A percentile compares a stretch with the other conserved stretches of the same genome.
Conservation (phyloP, 768 basidiomycete genomes). For the Leccinum imitatum region DNA sequence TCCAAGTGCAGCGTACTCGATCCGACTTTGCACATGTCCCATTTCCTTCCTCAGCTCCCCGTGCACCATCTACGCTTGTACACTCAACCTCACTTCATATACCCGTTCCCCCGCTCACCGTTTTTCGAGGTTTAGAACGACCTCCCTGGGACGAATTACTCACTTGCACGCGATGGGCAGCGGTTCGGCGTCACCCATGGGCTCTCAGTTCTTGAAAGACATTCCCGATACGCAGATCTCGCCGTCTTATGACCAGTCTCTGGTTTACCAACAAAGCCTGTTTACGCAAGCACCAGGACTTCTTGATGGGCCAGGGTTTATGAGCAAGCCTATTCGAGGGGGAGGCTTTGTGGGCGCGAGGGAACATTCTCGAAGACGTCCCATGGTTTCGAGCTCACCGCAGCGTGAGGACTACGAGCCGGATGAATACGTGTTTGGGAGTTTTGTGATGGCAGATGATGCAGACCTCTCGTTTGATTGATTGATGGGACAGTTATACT, state of each 20-base stretch:
- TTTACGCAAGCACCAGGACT: constrained; percentile 59
- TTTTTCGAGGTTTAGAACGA: constrained; percentile 28
- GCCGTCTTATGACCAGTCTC: constrained; percentile 70
- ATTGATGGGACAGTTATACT: not conserved
- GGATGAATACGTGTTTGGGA: constrained; percentile 71
- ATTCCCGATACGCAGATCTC: constrained; percentile 66
- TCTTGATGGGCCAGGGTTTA: constrained; percentile 52
- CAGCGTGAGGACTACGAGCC: constrained; percentile 46
- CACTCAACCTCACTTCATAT: constrained; percentile 25
- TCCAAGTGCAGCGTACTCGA: constrained; percentile 23
- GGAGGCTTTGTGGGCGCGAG: constrained; percentile 39
- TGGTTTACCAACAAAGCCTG: constrained; percentile 69
- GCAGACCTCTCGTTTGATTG: constrained; percentile 56
- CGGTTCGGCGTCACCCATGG: constrained; percentile 44
- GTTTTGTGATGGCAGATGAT: constrained; percentile 81
- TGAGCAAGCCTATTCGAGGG: constrained; percentile 45
- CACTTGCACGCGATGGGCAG: constrained; percentile 21
- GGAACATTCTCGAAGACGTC: constrained; percentile 34
- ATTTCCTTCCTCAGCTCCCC: constrained; percentile 6
- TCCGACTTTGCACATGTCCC: constrained; percentile 21
- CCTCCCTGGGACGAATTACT: constrained; percentile 29
- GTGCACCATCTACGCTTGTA: constrained; percentile 25
- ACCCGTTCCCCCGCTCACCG: constrained; percentile 22
- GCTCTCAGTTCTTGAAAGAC: constrained; percentile 61
- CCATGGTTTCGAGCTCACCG: constrained; percentile 61